Conservation (phyloP, 495 filamentous ascomycete species). For the Penicillium angulare region DNA sequence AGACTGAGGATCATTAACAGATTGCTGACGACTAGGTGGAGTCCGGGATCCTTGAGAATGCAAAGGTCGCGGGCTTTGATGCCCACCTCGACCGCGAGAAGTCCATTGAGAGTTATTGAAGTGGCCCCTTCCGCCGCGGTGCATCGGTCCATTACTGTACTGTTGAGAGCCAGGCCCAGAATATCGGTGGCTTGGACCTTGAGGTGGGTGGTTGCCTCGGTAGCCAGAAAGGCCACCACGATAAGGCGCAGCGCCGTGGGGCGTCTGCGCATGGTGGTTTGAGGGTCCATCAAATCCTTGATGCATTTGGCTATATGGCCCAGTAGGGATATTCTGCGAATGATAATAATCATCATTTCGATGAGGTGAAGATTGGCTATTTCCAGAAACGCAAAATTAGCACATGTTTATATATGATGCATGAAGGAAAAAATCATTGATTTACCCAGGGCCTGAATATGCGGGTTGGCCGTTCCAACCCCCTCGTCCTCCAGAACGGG, state of each 20-base stretch:
- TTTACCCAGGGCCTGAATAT: constrained; percentile 60
- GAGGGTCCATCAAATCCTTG: constrained; percentile 51
- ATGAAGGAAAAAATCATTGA: not conserved
- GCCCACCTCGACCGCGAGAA: constrained; percentile 26
- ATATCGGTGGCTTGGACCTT: constrained; percentile 46
- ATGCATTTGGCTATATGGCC: constrained; percentile 56
- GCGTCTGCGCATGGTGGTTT: constrained; percentile 46
- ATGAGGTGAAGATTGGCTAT: constrained; percentile 50
- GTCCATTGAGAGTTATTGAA: constrained; percentile 65
- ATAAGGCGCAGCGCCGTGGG: constrained; percentile 46
- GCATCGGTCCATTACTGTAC: constrained; percentile 24
- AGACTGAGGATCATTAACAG: constrained; percentile 32
- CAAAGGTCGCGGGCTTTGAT: constrained; percentile 31
- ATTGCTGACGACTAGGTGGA: constrained; percentile 25
- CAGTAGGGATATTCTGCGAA: constrained; percentile 42
- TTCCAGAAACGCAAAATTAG: constrained; percentile 17
- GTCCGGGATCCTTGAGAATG: constrained; percentile 27
- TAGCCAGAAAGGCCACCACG: constrained; percentile 55
- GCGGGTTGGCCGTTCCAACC: constrained; percentile 56
- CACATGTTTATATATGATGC: constrained; percentile 12
- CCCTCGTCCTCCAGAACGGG: constrained; percentile 56
- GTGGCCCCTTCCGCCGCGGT: constrained; percentile 37
- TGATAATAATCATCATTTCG: constrained; percentile 46
- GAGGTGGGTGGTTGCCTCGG: constrained; percentile 53
- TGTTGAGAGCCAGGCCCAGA: constrained; percentile 33